phyloP scores from a whole-genome alignment of 352 stramenopile species.

The Globisporangium paddicum region DNA sequence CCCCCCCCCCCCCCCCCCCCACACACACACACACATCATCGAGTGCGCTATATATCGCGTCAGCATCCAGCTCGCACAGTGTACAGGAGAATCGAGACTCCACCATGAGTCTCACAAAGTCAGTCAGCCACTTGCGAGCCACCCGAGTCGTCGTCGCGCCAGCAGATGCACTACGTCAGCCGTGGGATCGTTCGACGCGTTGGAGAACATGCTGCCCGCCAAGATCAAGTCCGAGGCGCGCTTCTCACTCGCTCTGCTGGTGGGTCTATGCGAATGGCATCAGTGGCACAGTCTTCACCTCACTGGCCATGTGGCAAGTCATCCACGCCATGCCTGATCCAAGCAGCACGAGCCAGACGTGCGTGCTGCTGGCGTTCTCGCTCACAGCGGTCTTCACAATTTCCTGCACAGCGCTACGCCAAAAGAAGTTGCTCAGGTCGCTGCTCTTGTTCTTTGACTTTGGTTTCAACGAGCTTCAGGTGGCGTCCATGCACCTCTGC shows the following conservation, averaged over 20 bases:
- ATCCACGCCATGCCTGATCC: not conserved
- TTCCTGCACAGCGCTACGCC: slow-evolving; percentile 13
- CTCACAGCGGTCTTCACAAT: slow-evolving; percentile 12
- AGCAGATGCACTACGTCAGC: slow-evolving; percentile 12
- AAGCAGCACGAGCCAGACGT: not conserved
- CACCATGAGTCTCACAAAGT: not conserved
- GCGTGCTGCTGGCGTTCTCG: not conserved
- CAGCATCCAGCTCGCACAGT: not conserved
- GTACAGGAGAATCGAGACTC: not conserved
- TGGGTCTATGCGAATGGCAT: not conserved
- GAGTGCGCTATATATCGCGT: slow-evolving; percentile 21
- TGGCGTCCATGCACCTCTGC: slow-evolving; percentile 17
- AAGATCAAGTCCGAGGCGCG: slow-evolving; percentile 1
- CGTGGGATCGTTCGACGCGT: not conserved
- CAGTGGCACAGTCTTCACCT: not conserved
- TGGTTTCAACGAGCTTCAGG: slow-evolving; percentile 25
- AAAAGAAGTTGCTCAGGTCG: slow-evolving; percentile 24
- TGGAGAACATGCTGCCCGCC: not conserved
- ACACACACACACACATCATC: no score
- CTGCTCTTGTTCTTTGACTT: slow-evolving; percentile 35
- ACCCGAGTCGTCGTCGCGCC: not conserved
- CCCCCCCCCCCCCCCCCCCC: no score
- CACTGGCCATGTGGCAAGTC: not conserved
- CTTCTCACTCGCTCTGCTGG: not conserved
- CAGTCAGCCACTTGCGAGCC: not conserved